phyloP scores from a whole-genome alignment of 106 monocot species.

The Platanthera zijinensis region DNA sequence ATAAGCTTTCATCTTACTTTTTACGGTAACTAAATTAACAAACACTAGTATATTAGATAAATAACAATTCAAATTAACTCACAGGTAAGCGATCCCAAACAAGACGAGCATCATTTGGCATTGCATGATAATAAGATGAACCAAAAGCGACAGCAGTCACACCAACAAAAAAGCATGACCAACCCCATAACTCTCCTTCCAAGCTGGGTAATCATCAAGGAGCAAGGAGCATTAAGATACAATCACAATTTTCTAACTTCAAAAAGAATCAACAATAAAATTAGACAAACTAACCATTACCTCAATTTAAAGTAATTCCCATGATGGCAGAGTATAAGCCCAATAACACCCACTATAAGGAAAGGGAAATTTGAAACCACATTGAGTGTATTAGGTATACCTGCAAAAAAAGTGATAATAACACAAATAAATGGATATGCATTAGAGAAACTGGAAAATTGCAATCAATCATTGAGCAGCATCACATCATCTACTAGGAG shows the following conservation, averaged over 20 bases:
- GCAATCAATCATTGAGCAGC: not conserved
- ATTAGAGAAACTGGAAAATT: not conserved
- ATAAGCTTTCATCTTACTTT: not conserved
- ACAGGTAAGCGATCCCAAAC: constrained; percentile 97
- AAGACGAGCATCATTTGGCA: constrained; percentile 78
- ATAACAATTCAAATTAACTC: constrained; percentile 13
- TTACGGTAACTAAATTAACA: not conserved
- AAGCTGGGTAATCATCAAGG: constrained; percentile 31
- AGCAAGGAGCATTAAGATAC: not conserved
- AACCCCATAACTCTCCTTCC: constrained; percentile 82
- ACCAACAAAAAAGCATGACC: constrained; percentile 83
- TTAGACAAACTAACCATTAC: constrained; percentile 17
- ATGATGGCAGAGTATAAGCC: constrained; percentile 64
- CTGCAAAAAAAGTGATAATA: constrained; percentile 38
- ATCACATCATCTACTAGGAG: not conserved
- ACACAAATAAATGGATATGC: not conserved
- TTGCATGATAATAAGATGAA: constrained; percentile 90
- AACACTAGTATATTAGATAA: not conserved
- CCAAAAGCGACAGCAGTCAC: constrained; percentile 86
- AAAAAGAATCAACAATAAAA: constrained; percentile 3
- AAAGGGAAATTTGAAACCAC: constrained; percentile 95
- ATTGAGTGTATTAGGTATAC: constrained; percentile 95
- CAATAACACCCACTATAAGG: constrained; percentile 69
- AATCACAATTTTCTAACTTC: not conserved
- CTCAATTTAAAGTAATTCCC: constrained; percentile 70